phyloP scores from a whole-genome alignment of 202 grass and related monocot genomes.

The Bolboschoenoplectus hybrid region DNA sequence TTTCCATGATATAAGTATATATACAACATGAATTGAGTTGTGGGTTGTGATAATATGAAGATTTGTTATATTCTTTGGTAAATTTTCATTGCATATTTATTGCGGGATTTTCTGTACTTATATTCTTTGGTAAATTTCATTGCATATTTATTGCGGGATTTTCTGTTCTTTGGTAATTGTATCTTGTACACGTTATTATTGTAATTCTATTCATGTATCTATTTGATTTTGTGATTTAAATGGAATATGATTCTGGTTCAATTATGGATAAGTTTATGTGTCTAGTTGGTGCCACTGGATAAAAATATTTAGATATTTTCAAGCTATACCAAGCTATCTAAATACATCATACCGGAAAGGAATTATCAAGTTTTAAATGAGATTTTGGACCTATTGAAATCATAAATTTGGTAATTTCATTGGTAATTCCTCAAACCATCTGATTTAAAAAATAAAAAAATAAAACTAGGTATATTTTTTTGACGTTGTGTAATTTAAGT shows the following conservation, averaged over 20 bases:
- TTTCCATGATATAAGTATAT: conserved; percentile 25
- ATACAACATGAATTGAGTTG: background rate
- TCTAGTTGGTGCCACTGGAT: background rate
- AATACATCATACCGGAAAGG: too few relatives aligned
- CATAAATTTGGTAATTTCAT: background rate
- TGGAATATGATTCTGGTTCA: background rate
- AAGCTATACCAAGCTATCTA: background rate
- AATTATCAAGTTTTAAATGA: too few relatives aligned
- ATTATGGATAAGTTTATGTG: background rate
- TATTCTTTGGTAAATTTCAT: conserved; percentile 20
- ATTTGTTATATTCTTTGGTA: conserved; percentile 41
- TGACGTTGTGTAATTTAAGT: too few relatives aligned
- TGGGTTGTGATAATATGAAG: conserved; percentile 13
- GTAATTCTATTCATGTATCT: conserved; percentile 19
- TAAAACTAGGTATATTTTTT: too few relatives aligned
- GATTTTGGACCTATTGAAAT: background rate
- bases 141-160: conserved; percentile 6
- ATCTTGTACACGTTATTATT: background rate
- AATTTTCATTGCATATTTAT: too few relatives aligned
- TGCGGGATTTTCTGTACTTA: too few relatives aligned
- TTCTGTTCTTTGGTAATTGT: background rate
- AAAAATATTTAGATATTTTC: background rate
- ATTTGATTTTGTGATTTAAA: background rate
- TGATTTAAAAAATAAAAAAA: too few relatives aligned
- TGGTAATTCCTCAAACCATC: too few relatives aligned